These are phyloP conservation scores for Geranomyces michiganensis DNA, from an alignment of 192 early-diverging fungal genomes.

Conservation along the genomic window DNA sequence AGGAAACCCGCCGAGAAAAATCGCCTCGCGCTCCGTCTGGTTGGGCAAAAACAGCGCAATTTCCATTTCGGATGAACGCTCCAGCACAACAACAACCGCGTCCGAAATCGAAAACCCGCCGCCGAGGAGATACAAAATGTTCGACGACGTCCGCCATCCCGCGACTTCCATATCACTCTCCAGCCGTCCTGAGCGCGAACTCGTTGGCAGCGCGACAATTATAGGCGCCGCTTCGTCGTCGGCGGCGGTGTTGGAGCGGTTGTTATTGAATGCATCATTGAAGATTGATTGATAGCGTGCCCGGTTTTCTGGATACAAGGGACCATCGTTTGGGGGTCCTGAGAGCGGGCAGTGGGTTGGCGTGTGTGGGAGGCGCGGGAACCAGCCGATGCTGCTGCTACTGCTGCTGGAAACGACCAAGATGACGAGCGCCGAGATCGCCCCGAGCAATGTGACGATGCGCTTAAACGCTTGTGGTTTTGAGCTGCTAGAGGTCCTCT, in stretches of 20 bases:
- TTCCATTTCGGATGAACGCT: conserved; percentile 1
- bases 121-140: conserved; percentile 41
- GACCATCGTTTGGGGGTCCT: not conserved
- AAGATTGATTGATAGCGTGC: not conserved
- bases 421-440: too few species aligned
- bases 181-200: conserved; percentile 33
- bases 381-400: too few species aligned
- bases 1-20: conserved; percentile 41
- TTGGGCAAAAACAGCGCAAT: conserved; percentile 39
- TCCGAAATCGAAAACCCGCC: conserved; percentile 38
- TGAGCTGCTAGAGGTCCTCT: too few species aligned
- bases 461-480: too few species aligned
- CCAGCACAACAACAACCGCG: conserved; percentile 32
- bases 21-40: conserved; percentile 39
- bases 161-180: conserved; percentile 44
- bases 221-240: too few species aligned
- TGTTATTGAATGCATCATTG: not conserved
- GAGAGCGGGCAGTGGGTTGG: conserved; percentile 7
- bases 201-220: conserved; percentile 39
- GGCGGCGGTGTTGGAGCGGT: too few species aligned
- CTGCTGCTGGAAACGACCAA: too few species aligned
- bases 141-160: conserved; percentile 41
- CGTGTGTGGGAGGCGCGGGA: not conserved
- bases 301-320: conserved; percentile 12
- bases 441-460: too few species aligned